Conservation (phyloP, 306 rosid genomes). For the Lathyrus oleraceus region DNA sequence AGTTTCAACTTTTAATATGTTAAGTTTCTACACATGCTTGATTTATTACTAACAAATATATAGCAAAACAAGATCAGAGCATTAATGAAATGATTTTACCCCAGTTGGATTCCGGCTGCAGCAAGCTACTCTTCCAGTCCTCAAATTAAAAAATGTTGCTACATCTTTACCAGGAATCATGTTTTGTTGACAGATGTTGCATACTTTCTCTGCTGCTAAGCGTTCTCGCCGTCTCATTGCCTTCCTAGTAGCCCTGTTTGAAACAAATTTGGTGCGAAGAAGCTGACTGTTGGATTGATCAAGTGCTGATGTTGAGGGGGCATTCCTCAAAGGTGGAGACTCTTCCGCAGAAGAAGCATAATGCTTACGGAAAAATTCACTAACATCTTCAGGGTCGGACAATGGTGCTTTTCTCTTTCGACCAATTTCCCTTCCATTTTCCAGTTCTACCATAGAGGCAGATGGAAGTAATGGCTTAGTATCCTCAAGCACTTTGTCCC, state of each 20-base stretch:
- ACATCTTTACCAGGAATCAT: slow-evolving; percentile 96
- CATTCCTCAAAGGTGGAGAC: slow-evolving; percentile 52
- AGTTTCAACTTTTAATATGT: slow-evolving; percentile 12
- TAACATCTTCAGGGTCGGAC: slow-evolving; percentile 59
- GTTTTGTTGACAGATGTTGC: too few species aligned
- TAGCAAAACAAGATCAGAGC: too few species aligned
- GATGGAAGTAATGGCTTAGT: slow-evolving; percentile 52
- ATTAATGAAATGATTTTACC: slow-evolving; percentile 51
- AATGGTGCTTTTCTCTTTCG: slow-evolving; percentile 60
- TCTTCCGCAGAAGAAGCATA: slow-evolving; percentile 60
- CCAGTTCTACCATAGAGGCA: slow-evolving; percentile 44
- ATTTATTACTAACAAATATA: background rate
- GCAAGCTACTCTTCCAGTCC: slow-evolving; percentile 80
- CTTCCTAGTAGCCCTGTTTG: slow-evolving; percentile 64
- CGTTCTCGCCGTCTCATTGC: too few species aligned
- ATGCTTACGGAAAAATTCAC: slow-evolving; percentile 52
- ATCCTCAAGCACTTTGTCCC: slow-evolving; percentile 58
- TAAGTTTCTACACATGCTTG: slow-evolving; percentile 8
- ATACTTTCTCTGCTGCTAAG: too few species aligned
- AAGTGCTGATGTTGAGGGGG: slow-evolving; percentile 44
- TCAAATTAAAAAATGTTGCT: slow-evolving; percentile 70
- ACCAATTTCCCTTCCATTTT: slow-evolving; percentile 37
- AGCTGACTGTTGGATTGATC: slow-evolving; percentile 54
- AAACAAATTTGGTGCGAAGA: slow-evolving; percentile 52
- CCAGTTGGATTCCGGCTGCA: slow-evolving; percentile 77